These are phyloP conservation scores for Candida sithepensis DNA, from an alignment of 805 yeast genomes.

Conservation along the genomic window DNA sequence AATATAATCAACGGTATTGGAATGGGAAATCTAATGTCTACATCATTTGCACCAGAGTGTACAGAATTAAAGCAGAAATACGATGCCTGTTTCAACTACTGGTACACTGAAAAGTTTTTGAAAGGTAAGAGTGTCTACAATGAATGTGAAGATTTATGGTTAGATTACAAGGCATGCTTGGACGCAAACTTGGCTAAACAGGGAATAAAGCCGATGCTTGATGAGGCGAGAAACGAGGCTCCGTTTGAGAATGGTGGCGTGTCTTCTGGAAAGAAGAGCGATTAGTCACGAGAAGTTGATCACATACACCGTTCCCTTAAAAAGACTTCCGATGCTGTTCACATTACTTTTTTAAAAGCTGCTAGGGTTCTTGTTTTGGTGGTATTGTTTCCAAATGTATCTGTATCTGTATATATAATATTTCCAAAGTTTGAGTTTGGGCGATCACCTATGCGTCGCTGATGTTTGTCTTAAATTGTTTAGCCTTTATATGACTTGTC, in stretches of 20 bases:
- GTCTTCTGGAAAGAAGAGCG: conserved; percentile 17
- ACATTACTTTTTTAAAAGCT: too few species aligned
- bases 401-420: neutral
- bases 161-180: conserved; percentile 82
- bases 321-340: too few species aligned
- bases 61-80: conserved; percentile 80
- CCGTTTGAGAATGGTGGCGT: conserved; percentile 76
- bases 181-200: conserved; percentile 64
- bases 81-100: conserved; percentile 88
- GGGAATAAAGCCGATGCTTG: conserved; percentile 78
- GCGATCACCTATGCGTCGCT: neutral
- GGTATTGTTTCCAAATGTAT: neutral
- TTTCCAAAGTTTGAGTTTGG: neutral
- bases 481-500: conserved; percentile 2
- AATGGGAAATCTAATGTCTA: conserved; percentile 70
- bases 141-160: conserved; percentile 91
- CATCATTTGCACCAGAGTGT: conserved; percentile 97
- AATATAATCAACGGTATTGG: neutral
- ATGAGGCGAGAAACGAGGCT: conserved; percentile 85
- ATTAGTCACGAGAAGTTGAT: too few species aligned
- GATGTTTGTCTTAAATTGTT: neutral
- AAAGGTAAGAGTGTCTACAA: conserved; percentile 62
- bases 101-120: conserved; percentile 89
- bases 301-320: too few species aligned
- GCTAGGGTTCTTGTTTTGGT: too few species aligned